Percentiles rank a stretch among this genome's conserved stretches.
These are phyloP conservation scores for Jamesozyma gamospora DNA, from an alignment of 805 yeast genomes.

Conservation along the genomic window DNA sequence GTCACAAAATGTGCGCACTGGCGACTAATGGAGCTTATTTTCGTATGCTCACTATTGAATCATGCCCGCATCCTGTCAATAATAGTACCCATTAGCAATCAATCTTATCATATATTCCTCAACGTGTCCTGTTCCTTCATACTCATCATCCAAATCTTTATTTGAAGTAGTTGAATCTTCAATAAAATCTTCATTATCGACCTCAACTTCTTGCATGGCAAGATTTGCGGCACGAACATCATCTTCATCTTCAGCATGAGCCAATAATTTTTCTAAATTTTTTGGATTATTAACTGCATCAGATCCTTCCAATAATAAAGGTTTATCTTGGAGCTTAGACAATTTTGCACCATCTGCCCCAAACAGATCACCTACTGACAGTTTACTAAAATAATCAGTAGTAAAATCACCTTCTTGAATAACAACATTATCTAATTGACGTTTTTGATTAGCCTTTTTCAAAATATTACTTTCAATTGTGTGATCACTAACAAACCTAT, in stretches of 20 bases:
- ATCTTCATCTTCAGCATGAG: slow-evolving; percentile 92
- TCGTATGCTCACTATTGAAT: no score
- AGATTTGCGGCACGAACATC: slow-evolving; percentile 81
- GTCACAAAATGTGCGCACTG: no score
- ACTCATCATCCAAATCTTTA: slow-evolving; percentile 25
- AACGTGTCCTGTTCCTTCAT: slow-evolving; percentile 60
- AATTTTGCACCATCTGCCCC: slow-evolving; percentile 38
- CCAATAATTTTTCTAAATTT: slow-evolving; percentile 52
- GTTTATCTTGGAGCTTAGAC: slow-evolving; percentile 32
- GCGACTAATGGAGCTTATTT: no score
- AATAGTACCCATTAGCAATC: slow-evolving; percentile 74
- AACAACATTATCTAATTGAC: slow-evolving; percentile 86
- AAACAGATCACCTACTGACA: slow-evolving; percentile 76
- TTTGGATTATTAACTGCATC: slow-evolving; percentile 30
- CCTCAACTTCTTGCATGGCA: slow-evolving; percentile 67
- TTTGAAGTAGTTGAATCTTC: slow-evolving; percentile 29
- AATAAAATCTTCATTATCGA: slow-evolving; percentile 79
- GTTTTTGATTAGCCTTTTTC: slow-evolving; percentile 87
- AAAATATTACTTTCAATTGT: slow-evolving; percentile 93
- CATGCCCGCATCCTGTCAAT: slow-evolving; percentile 8
- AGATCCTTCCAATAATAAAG: slow-evolving; percentile 24
- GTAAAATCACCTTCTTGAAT: slow-evolving; percentile 98
- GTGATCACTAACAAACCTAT: slow-evolving; percentile 89
- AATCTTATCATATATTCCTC: slow-evolving; percentile 94
- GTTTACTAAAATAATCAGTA: slow-evolving; percentile 85